phyloP scores from a whole-genome alignment of 345 rosid species.

The Murraya koenigii region DNA sequence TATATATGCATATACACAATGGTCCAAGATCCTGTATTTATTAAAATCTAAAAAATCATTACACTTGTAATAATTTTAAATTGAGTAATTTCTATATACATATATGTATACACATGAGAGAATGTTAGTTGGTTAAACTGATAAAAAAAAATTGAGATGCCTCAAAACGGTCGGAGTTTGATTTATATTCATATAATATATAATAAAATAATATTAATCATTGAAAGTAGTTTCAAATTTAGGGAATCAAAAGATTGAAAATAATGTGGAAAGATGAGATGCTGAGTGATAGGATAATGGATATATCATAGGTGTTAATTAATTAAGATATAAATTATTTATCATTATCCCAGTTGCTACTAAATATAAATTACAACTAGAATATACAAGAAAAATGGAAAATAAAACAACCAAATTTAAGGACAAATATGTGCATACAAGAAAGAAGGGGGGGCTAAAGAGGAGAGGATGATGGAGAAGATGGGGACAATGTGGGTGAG shows the following conservation, averaged over 20 bases:
- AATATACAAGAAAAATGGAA: background rate
- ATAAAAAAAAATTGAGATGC: no score
- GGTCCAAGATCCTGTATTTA: no score
- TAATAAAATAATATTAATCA: background rate
- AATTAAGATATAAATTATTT: background rate
- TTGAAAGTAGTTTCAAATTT: background rate
- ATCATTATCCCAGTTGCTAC: background rate
- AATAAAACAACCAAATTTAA: background rate
- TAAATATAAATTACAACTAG: background rate
- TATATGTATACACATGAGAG: background rate
- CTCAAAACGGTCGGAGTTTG: background rate
- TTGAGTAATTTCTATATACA: no score
- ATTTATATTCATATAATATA: background rate
- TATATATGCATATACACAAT: no score
- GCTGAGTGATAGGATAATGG: background rate
- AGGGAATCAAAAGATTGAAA: background rate
- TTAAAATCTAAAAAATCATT: no score
- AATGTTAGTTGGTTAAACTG: background rate
- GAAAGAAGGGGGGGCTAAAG: background rate
- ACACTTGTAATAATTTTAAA: no score
- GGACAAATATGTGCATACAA: background rate
- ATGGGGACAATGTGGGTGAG: conserved; percentile 18
- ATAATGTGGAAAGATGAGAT: background rate
- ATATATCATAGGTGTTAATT: background rate
- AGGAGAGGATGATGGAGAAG: conserved; percentile 16